Base-by-base conservation (phyloP, 2,329 filamentous ascomycete genomes). In the Fusarium sp. region DNA sequence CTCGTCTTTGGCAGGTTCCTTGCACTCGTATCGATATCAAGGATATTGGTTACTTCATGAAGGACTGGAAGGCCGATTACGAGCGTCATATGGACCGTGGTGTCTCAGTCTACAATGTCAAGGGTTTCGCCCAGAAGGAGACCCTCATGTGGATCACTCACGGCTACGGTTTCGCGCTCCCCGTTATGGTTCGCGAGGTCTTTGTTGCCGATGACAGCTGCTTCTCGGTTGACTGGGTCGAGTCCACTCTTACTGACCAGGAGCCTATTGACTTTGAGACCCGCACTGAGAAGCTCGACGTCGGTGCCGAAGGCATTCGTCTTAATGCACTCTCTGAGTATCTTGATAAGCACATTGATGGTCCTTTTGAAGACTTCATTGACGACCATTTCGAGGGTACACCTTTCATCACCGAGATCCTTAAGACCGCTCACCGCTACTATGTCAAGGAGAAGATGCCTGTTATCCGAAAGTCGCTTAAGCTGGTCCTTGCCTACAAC, bases 1-100 rank as follows among this genome's bases (percentile, higher is more conserved):
- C 95, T 72, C 92, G 95, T 73, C 88, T 98, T 58, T 98, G 95
- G 95, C 95, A 98, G 84, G 95, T 98, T 48, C 95, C 95, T 69
- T 98, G 95, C 87, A 98, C 95, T 44, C 93, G 95, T 70, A 97
- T 98, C 79, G 95, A 98, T 82, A 98, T 98, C 87, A 98, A 97
- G 88, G 95, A 98, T 79, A 97, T 98, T 78, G 93, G 91, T 47
- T 97, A 97, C 83, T 98, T 98, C 87, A 96, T 98, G 93, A 98
- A 98, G 87, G 95, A 98, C 83, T 98, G 95, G 95, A 97, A 95
- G 85, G 95, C 95, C 48, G 95, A 98, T 82, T 97, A 96, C 78
- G 95, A 97, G 84, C 92, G 95, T 76, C 95, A 98, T 81, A 90
- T 96, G 76, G 93, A 90, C 72, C 90, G 93, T 65, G 94, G 93